Evolutionary conservation across 106 monocot species (phyloP), one percentile per base, ranked within the genome.

Genomic region (Dendrobium catenatum): DNA sequence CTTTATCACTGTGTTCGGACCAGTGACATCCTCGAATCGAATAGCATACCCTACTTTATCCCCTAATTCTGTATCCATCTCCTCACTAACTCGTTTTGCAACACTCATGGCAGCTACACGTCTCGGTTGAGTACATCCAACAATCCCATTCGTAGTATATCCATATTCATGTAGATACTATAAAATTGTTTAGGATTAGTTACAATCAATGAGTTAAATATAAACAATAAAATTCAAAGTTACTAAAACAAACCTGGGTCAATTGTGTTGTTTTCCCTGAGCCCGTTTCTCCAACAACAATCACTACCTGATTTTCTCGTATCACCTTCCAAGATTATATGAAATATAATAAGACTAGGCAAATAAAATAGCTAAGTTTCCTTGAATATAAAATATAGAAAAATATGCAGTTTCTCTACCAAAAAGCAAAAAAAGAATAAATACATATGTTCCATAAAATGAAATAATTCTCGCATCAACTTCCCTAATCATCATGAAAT

Each of bases 41-140:
- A 96, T 96, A 56, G 93, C 96, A 86, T 96, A 96, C 33, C 96
- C 96, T 78, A 96, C 90, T 90, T 86, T 91, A 27, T 93, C 86
- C 48, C 96, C 96, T 73, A 96, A 83, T 33, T 93, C 91, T 42
- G 91, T 89, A 42, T 93, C 96, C 96, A 96, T 96, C 73, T 96
- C 96, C 77, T 96, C 91, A 75, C 91, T 91, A 40, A 96, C 96
- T 80, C 93, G 88, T 73, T 93, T 96, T 37, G 96, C 96, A 81
- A 96, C 96, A 89, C 96, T 96, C 93, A 93, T 91, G 48, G 96
- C 97, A 55, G 97, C 97, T 85, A 97, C 97, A 82, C 97, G 90
- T 59, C 97, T 88, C 18, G 97, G 97, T 84, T 97, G 97, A 2
- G 97, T 97, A 82, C 97, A 97, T 48, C 97, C 94, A 82, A 97